Base-by-base conservation (phyloP, 2,329 filamentous ascomycete species). In the Aspergillus pseudonomiae region DNA sequence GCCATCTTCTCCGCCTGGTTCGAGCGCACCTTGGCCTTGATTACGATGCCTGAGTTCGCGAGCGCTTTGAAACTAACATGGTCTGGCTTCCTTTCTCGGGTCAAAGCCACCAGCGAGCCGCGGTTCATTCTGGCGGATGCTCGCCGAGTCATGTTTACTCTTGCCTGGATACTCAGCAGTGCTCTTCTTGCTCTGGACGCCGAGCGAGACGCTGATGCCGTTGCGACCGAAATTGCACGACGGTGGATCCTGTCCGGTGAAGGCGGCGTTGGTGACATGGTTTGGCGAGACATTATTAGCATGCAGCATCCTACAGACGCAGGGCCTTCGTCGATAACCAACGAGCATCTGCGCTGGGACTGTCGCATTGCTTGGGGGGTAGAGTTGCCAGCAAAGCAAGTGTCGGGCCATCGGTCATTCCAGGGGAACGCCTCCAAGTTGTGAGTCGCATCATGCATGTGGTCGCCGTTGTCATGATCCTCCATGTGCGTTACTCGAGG, bases 1-100 rank as follows among this genome's bases (percentile, higher is more conserved):
- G 60, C 58, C 11, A 62, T 74, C 0, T 75, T 81, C 56, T 75
- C 73, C 1, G 75, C 77, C 3, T 75, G 87, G 63, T 70, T 85
- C 41, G 77, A 78, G 1, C 79, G 84, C 34, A 65, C 59, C 3
- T n/a, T 72, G 32, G 45, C 19, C 2, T 50, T 69, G 26, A 67
- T 74, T 12, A 62, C 60, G 19, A 63, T 36, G 9, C 7, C 54
- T 1, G 30, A 39, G 6, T 19, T 69, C 5, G 64, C 58, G 7
- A 41, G 54, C n/a, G 52, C 55, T 10, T 50, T 74, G 57, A 50
- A 11, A 4, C 36, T 45, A 16, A 58, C 66, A 2, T 74, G 72
- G 71, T 58, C 55, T n/a, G 57, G 57, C 28, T 65, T 74, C 24
- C 53, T 57, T 39, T 50, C 43, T 14, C 65, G 68, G 6, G 63